These are phyloP conservation scores for Pisolithus albus DNA, from an alignment of 768 basidiomycete species.

Conservation along the genomic window DNA sequence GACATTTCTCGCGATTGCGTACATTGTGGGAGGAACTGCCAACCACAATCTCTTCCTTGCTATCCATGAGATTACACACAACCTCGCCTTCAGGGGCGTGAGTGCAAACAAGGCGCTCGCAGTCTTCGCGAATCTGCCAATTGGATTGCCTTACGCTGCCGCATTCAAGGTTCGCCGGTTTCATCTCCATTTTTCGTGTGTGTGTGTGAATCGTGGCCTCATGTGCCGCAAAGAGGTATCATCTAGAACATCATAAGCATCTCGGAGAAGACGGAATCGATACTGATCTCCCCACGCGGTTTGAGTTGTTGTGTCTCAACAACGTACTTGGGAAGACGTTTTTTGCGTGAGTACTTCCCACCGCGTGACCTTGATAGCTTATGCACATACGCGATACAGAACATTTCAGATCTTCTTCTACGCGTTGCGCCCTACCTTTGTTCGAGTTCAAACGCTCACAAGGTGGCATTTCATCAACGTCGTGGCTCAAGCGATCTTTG, in stretches of 20 bases:
- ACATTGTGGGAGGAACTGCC: constrained; percentile 84
- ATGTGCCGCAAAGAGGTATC: constrained; percentile 57
- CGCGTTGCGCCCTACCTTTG: constrained; percentile 90
- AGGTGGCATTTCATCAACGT: constrained; percentile 84
- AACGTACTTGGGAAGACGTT: constrained; percentile 98
- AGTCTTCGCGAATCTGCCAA: constrained; percentile 87
- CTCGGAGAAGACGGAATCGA: constrained; percentile 95
- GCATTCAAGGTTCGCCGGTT: constrained; percentile 73
- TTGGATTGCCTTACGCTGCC: constrained; percentile 91
- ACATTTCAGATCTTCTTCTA: constrained; percentile 99
- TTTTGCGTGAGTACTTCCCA: constrained; percentile 66
- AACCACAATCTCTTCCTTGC: constrained; percentile 98
- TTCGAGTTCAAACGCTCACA: constrained; percentile 75
- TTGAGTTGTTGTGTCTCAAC: constrained; percentile 83
- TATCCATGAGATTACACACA: constrained; percentile 98
- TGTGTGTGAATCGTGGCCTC: background rate
- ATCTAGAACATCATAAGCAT: constrained; percentile 95
- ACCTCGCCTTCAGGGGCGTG: constrained; percentile 84
- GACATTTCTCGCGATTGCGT: constrained; percentile 70
- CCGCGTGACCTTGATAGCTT: background rate
- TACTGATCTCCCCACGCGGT: constrained; percentile 82
- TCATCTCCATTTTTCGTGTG: background rate
- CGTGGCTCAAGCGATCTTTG: constrained; percentile 58
- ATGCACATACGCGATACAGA: constrained; percentile 34
- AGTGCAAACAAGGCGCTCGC: constrained; percentile 81